phyloP scores from a whole-genome alignment of 805 yeast species.

The Ogataea nitratoaversa region DNA sequence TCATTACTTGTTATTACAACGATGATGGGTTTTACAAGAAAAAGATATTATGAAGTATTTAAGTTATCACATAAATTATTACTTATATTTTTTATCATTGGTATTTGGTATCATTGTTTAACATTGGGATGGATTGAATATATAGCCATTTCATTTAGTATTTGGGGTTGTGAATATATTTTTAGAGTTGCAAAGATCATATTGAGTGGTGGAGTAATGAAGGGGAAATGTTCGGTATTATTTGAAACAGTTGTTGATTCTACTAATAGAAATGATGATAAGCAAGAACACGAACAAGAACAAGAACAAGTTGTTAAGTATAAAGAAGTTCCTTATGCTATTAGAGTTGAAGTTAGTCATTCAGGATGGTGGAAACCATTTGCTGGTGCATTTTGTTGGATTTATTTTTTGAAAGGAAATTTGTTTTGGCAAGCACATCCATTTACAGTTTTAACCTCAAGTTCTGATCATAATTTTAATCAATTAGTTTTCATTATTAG shows the following conservation, averaged over 20 bases:
- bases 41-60: slow-evolving; percentile 41
- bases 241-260: slow-evolving; percentile 12
- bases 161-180: slow-evolving; percentile 70
- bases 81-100: slow-evolving; percentile 38
- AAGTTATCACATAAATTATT: slow-evolving; percentile 40
- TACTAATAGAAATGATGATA: not conserved
- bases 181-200: slow-evolving; percentile 51
- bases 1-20: slow-evolving; percentile 26
- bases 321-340: slow-evolving; percentile 31
- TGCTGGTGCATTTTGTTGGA: slow-evolving; percentile 63
- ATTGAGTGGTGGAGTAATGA: slow-evolving; percentile 55
- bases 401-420: slow-evolving; percentile 42
- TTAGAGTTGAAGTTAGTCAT: slow-evolving; percentile 45
- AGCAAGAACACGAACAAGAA: no score
- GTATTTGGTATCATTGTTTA: slow-evolving; percentile 44
- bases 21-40: slow-evolving; percentile 32
- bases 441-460: slow-evolving; percentile 48
- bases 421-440: slow-evolving; percentile 69
- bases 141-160: slow-evolving; percentile 49
- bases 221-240: slow-evolving; percentile 40
- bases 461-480: slow-evolving; percentile 39
- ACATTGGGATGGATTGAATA: slow-evolving; percentile 49
- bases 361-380: slow-evolving; percentile 51
- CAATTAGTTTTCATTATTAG: slow-evolving; percentile 40
- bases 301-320: no score